Evolutionary conservation across 768 basidiomycete genomes (phyloP).

Genomic region (Rhodocollybia butyracea): DNA sequence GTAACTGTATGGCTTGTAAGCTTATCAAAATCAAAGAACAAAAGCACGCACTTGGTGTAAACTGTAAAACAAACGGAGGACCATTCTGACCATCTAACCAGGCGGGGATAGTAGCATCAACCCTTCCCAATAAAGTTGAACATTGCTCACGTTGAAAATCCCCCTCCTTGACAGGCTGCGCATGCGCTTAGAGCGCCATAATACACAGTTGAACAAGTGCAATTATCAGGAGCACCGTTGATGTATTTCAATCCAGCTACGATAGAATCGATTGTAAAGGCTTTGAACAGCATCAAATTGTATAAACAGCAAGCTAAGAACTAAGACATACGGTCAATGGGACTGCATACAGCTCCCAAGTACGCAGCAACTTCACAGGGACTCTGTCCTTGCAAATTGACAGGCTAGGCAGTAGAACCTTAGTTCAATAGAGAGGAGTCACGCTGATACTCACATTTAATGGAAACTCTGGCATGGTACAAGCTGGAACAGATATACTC

Average conservation of each 20-base stretch:
- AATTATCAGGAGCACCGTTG: neutral
- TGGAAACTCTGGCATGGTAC: neutral
- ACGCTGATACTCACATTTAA: neutral
- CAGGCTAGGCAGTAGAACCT: neutral
- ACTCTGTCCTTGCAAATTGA: neutral
- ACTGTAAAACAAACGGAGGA: neutral
- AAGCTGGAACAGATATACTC: neutral
- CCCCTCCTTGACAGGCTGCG: neutral
- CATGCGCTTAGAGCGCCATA: slow-evolving; percentile 1
- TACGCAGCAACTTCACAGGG: slow-evolving; percentile 2
- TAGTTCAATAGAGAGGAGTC: neutral
- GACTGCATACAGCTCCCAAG: neutral
- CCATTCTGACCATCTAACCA: neutral
- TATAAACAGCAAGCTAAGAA: neutral
- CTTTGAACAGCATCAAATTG: neutral
- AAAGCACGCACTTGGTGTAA: neutral
- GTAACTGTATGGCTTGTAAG: neutral
- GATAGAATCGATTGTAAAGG: neutral
- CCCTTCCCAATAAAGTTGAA: neutral
- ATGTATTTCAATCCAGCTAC: neutral
- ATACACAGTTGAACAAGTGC: slow-evolving; percentile 2
- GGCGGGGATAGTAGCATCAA: neutral
- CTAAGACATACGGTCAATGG: neutral
- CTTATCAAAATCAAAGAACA: neutral
- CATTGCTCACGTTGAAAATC: neutral